A percentile compares a stretch with the other conserved stretches of the same genome.
phyloP scores from a whole-genome alignment of 352 stramenopile species.

The Globisporangium perplexum region DNA sequence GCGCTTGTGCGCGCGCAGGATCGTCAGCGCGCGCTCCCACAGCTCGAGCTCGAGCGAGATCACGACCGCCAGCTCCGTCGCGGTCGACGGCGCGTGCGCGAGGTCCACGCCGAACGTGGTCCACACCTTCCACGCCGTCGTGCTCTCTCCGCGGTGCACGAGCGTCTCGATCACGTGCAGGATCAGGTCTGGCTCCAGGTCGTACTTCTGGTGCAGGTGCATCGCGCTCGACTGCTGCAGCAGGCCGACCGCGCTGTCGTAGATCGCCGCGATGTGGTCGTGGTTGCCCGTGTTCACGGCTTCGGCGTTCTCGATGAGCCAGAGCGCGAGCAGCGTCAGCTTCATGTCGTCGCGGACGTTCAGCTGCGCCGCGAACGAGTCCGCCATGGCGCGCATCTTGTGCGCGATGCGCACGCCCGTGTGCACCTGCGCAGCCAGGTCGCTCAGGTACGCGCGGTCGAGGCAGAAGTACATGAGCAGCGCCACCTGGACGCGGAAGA shows the following conservation, averaged over 20 bases:
- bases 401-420: slow-evolving; percentile 48
- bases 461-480: slow-evolving; percentile 79
- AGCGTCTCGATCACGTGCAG: slow-evolving; percentile 74
- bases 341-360: slow-evolving; percentile 82
- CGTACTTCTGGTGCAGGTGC: slow-evolving; percentile 71
- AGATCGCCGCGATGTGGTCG: slow-evolving; percentile 55
- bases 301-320: slow-evolving; percentile 75
- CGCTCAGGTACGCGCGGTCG: slow-evolving; percentile 61
- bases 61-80: slow-evolving; percentile 68
- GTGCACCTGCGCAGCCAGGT: slow-evolving; percentile 36
- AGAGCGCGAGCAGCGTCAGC: slow-evolving; percentile 67
- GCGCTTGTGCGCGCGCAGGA: slow-evolving; percentile 53
- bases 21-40: slow-evolving; percentile 64
- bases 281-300: slow-evolving; percentile 60
- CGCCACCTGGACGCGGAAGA: slow-evolving; percentile 68
- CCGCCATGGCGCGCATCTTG: slow-evolving; percentile 54
- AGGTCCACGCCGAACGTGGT: slow-evolving; percentile 71
- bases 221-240: slow-evolving; percentile 69
- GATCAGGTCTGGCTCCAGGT: slow-evolving; percentile 64
- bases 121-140: slow-evolving; percentile 84
- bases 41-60: slow-evolving; percentile 69
- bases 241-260: slow-evolving; percentile 50
- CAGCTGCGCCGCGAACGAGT: slow-evolving; percentile 67
- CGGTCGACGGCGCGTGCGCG: slow-evolving; percentile 28
- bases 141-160: slow-evolving; percentile 64